A percentile compares a stretch with the other conserved stretches of the same genome.
Conservation (phyloP, 2,329 filamentous ascomycete genomes). For the Orbilia javanica region DNA sequence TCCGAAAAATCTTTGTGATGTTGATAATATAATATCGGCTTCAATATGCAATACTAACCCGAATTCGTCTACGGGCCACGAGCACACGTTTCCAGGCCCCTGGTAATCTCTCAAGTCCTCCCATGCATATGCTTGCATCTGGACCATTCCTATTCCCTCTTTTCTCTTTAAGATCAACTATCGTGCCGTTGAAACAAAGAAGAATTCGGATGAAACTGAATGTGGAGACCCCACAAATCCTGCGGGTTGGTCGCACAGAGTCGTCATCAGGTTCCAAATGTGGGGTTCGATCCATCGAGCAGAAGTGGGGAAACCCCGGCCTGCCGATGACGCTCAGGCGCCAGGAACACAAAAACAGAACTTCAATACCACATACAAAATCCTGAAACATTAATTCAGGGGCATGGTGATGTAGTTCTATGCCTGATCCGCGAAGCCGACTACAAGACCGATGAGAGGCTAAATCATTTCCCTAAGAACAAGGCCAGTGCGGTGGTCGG, state of each 20-base stretch:
- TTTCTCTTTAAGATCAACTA: not conserved
- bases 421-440: slow-evolving; percentile 53
- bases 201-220: slow-evolving; percentile 45
- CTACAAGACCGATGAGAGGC: slow-evolving; percentile 23
- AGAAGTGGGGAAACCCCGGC: slow-evolving; percentile 32
- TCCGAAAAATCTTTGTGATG: slow-evolving; percentile 3
- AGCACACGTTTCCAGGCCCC: not conserved
- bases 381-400: slow-evolving; percentile 34
- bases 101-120: not conserved
- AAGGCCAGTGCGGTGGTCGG: slow-evolving; percentile 18
- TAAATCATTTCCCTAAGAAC: not conserved
- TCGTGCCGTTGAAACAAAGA: slow-evolving; percentile 7
- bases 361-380: slow-evolving; percentile 23
- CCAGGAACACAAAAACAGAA: slow-evolving; percentile 29
- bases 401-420: not conserved
- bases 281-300: slow-evolving; percentile 21
- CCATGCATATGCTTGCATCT: slow-evolving; percentile 13
- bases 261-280: slow-evolving; percentile 31
- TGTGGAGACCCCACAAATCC: slow-evolving; percentile 50
- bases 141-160: not conserved
- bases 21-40: slow-evolving; percentile 19
- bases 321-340: slow-evolving; percentile 46
- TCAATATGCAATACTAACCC: slow-evolving; percentile 1
- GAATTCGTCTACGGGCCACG: not conserved
- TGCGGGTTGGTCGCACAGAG: slow-evolving; percentile 23